phyloP scores from a whole-genome alignment of 768 basidiomycete genomes.

The Xerocomellus chrysenteron region DNA sequence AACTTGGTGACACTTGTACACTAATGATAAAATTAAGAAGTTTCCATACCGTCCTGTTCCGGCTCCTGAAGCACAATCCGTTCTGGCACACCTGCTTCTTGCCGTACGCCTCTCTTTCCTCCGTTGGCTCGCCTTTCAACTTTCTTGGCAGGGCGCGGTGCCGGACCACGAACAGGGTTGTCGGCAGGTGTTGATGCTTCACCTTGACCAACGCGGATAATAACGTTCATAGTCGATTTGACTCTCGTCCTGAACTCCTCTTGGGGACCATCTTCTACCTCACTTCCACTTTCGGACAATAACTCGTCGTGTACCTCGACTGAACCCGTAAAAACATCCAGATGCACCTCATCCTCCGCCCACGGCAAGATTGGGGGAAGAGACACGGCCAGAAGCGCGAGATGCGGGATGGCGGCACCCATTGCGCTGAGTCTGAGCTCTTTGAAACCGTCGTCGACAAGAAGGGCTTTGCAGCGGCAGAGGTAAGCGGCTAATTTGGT shows the following conservation, averaged over 20 bases:
- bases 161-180: constrained; percentile 1
- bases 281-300: constrained; percentile 40
- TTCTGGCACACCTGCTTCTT: constrained; percentile 9
- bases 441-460: constrained; percentile 78
- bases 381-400: constrained; percentile 66
- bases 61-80: constrained; percentile 42
- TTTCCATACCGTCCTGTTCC: constrained; percentile 44
- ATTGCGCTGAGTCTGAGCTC: constrained; percentile 75
- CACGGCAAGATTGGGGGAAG: constrained; percentile 74
- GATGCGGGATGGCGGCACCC: constrained; percentile 87
- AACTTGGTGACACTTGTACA: neutral
- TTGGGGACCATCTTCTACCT: constrained; percentile 58
- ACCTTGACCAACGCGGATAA: constrained; percentile 65
- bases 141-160: constrained; percentile 2
- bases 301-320: constrained; percentile 79
- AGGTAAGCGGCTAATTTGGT: constrained; percentile 72
- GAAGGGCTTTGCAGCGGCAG: constrained; percentile 69
- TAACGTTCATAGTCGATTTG: constrained; percentile 66
- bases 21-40: constrained; percentile 8
- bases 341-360: constrained; percentile 56
- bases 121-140: constrained; percentile 6
- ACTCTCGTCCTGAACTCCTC: constrained; percentile 59
- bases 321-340: constrained; percentile 65
- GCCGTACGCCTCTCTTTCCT: constrained; percentile 5
- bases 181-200: constrained; percentile 33